Conservation (phyloP, 768 basidiomycete genomes). For the Phlegmacium glaucopus region DNA sequence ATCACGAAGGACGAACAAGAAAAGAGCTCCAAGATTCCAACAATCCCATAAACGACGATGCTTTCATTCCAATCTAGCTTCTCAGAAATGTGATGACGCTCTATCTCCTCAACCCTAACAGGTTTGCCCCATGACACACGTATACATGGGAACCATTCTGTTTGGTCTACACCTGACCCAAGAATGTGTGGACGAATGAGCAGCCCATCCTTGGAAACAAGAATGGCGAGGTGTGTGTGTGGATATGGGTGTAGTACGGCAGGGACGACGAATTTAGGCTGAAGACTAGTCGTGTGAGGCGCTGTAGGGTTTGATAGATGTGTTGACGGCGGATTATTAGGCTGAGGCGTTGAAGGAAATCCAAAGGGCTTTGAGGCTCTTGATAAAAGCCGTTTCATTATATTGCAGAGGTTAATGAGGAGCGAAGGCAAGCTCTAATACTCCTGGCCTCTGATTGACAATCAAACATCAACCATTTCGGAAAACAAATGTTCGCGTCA, state of each 20-base stretch:
- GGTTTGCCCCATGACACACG: constrained; percentile 56
- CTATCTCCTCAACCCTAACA: constrained; percentile 49
- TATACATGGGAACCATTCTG: constrained; percentile 37
- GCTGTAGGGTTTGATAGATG: not conserved
- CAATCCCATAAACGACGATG: constrained; percentile 69
- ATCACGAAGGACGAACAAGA: constrained; percentile 46
- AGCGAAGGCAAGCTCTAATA: not conserved
- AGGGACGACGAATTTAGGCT: constrained; percentile 62
- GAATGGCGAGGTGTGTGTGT: constrained; percentile 62
- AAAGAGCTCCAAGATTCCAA: constrained; percentile 72
- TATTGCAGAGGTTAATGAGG: constrained; percentile 3
- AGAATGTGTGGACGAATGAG: constrained; percentile 56
- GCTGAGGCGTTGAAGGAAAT: constrained; percentile 15
- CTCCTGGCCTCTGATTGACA: too few species aligned
- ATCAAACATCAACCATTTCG: too few species aligned
- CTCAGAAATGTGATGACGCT: constrained; percentile 25
- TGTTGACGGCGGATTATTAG: constrained; percentile 3
- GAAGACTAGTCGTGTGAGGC: constrained; percentile 30
- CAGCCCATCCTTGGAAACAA: constrained; percentile 60
- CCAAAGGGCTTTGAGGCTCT: constrained; percentile 35
- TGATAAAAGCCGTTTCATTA: constrained; percentile 42
- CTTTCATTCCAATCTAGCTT: constrained; percentile 51
- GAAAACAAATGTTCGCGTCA: constrained; percentile 3
- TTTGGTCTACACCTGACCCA: constrained; percentile 14
- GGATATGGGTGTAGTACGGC: constrained; percentile 76